Evolutionary conservation across 1,139 yeast genomes (phyloP), one percentile per base, ranked within the genome.

Genomic region (Pichia sp.): DNA sequence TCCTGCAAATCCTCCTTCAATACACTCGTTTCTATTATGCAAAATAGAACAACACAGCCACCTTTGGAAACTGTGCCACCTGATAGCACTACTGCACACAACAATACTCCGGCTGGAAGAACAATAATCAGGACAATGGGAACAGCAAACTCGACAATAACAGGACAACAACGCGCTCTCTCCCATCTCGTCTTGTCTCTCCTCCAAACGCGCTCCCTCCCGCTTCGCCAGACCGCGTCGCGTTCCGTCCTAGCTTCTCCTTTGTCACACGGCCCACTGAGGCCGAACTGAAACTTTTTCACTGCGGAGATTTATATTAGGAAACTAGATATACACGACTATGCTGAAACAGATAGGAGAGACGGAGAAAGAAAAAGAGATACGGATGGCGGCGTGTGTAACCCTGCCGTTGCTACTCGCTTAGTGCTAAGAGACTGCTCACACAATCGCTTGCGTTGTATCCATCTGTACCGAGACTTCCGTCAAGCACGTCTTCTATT

Each of bases 401-500:
- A n/a, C 16, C 8, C 19, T 31, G n/a, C 18, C n/a, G n/a, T 8
- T 10, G 23, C n/a, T 19, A 46, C 37, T 46, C 44, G 12, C 25
- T 28, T 9, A 53, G 18, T 4, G 51, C 49, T n/a, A 54, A 23
- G 10, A 54, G 46, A 37, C 47, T 48, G 52, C 48, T 48, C 9
- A 54, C 56, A 6, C 49, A 39, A 10, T 87, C 87, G 10, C 57
- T 60, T 7, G 55, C 57, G 16, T 55, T 56, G 23, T 52, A 46
- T 2, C 39, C 48, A 12, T 16, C 31, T 12, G 28, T 23, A 16
- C 21, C 21, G 18, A 39, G 23, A 10, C 28, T 18, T 4, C 48
- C 80, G 1, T 72, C 70, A 28, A 88, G 76, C 3, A 90, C 84
- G 63, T 90, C 96, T 50, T 75, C 79, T 49, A 90, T 74, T 1